These are phyloP conservation scores for Melastoma malabathricum DNA, from an alignment of 345 rosid species.

Conservation along the genomic window DNA sequence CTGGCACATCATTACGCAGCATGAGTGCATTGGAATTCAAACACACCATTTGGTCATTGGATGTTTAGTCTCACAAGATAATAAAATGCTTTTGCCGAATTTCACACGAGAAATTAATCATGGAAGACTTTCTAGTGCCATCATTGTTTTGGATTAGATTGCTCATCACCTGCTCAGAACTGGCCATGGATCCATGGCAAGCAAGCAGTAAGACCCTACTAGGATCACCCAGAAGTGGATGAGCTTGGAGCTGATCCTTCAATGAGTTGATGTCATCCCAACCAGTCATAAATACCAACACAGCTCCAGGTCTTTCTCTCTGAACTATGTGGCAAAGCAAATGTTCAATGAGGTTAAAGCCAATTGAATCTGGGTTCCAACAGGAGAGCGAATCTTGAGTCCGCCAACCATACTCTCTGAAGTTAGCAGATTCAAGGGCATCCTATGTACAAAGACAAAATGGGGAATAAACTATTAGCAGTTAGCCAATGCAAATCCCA, in stretches of 20 bases:
- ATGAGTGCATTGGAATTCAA: no score
- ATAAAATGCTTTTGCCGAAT: no score
- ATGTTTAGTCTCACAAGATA: no score
- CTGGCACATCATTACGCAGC: no score
- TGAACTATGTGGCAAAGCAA: slow-evolving; percentile 93
- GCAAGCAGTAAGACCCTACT: slow-evolving; percentile 77
- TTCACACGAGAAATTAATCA: no score
- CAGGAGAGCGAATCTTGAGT: slow-evolving; percentile 77
- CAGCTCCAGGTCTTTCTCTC: slow-evolving; percentile 89
- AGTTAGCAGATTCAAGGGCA: no score
- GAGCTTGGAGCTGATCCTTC: slow-evolving; percentile 89
- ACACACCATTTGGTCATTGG: no score
- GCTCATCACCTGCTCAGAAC: slow-evolving; percentile 67
- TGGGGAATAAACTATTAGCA: no score
- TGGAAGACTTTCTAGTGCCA: no score
- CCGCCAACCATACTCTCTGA: slow-evolving; percentile 76
- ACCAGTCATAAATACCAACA: slow-evolving; percentile 93
- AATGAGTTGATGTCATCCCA: slow-evolving; percentile 96
- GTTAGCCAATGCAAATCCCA: no score
- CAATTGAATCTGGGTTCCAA: slow-evolving; percentile 92
- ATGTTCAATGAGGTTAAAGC: slow-evolving; percentile 92
- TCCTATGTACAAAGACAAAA: slow-evolving; percentile 37
- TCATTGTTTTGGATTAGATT: no score
- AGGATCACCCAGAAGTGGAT: slow-evolving; percentile 96
- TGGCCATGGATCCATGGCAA: slow-evolving; percentile 99